Conservation (phyloP, 2,329 filamentous ascomycete species). For the Aspergillus vadensis region DNA sequence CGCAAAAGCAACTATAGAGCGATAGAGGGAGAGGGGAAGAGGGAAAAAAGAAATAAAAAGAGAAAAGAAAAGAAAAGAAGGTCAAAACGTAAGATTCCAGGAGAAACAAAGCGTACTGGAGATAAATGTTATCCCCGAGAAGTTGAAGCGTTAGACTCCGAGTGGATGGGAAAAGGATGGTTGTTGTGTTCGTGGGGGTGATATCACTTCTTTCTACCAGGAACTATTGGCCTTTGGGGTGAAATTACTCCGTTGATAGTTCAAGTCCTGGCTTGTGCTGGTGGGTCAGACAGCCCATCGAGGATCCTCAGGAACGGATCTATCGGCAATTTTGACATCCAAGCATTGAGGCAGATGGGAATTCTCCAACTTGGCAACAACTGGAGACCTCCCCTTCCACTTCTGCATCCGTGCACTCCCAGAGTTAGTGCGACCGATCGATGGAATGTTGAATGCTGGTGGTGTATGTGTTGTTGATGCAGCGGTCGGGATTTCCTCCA, state of each 20-base stretch:
- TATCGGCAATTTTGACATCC: neutral
- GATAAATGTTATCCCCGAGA: slow-evolving; percentile 1
- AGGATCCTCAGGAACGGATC: neutral
- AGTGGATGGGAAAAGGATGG: neutral
- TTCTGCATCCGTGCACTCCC: no score
- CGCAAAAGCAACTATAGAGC: neutral
- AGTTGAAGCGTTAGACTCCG: neutral
- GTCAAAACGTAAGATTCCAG: neutral
- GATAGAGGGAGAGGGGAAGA: neutral
- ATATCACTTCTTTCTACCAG: neutral
- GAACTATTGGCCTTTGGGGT: slow-evolving; percentile 2
- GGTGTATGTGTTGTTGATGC: no score
- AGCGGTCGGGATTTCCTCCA: no score
- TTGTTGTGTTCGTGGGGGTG: slow-evolving; percentile 6
- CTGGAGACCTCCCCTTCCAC: neutral
- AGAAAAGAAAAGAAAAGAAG: neutral
- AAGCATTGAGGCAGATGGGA: neutral
- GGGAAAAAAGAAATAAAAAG: neutral
- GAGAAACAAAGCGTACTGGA: neutral
- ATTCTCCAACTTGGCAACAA: neutral
- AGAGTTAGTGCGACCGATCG: no score
- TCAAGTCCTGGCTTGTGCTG: no score
- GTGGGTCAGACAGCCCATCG: slow-evolving; percentile 4
- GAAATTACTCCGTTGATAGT: neutral
- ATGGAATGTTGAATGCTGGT: no score